Evolutionary conservation across 2,329 filamentous ascomycete species (phyloP), one percentile per base, ranked within the genome.

Genomic region (Calonectria honghensis): DNA sequence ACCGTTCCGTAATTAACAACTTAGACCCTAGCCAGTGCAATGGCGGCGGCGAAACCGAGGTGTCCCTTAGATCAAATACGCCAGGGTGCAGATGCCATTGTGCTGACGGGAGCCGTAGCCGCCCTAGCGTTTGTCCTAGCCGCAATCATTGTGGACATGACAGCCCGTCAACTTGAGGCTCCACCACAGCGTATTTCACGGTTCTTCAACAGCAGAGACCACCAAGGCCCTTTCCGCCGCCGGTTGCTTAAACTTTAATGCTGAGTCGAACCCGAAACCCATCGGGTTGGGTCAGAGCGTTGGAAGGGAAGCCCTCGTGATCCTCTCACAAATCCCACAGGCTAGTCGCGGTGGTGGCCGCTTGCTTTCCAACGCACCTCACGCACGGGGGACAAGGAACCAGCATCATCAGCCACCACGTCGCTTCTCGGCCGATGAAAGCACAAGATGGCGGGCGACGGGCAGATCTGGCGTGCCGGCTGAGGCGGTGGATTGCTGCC

Each of bases 21-120:
- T 76, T 77, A 73, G 70, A 71, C 27, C 57, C 48, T 39, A 51
- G 67, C 39, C 59, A 61, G 35, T 39, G 39, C 35, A 59, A 64
- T 65, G 54, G 71, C 65, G 74, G 76, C 73, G 77, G 78, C 72
- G 75, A 79, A 78, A 68, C 75, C 68, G 74, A 80, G 68, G 41
- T 74, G 50, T 68, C 54, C 50, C 57, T 76, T 79, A 70, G 79
- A 77, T 79, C 79, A 79, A 76, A 75, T 73, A 39, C 72, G 74
- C 63, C 73, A 76, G 67, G 73, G 73, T 77, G 75, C 74, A 76
- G 74, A 75, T 80, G 79, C 76, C 78, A 79, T 77, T 74, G 78
- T 68, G 79, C 75, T 80, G 79, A 78, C 78, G 79, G 79, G 74
- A 81, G 76, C 72, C 70, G 79, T 79, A 79, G 79, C 79, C 79